These are phyloP conservation scores for Aspergillus sp. DNA, from an alignment of 2,329 filamentous ascomycete genomes.

Conservation along the genomic window DNA sequence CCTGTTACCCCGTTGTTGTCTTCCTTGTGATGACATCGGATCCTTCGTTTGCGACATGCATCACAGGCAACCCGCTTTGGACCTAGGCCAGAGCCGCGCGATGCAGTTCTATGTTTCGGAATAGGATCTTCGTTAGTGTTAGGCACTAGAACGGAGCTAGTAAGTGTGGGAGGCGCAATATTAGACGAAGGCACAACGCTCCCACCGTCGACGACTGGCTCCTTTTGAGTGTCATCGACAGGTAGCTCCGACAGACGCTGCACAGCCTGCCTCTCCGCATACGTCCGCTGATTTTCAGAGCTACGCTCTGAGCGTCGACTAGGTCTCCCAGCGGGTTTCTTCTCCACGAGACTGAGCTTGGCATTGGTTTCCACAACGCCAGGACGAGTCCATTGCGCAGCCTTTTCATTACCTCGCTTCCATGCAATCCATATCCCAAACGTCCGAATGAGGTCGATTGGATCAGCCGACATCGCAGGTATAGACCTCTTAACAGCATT, in stretches of 20 bases:
- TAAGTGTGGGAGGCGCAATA: slow-evolving; percentile 23
- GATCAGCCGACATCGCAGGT: slow-evolving; percentile 62
- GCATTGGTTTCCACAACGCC: slow-evolving; percentile 54
- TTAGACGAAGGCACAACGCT: slow-evolving; percentile 24
- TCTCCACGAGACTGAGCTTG: slow-evolving; percentile 50
- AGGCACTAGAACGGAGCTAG: slow-evolving; percentile 16
- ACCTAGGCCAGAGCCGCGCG: slow-evolving; percentile 59
- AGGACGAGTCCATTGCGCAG: slow-evolving; percentile 62
- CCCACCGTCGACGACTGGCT: slow-evolving; percentile 13
- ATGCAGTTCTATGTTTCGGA: slow-evolving; percentile 45
- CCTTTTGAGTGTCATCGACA: slow-evolving; percentile 18
- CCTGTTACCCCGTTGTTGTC: slow-evolving; percentile 36
- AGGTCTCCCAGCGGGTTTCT: slow-evolving; percentile 57
- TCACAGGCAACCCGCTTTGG: slow-evolving; percentile 62
- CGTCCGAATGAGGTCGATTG: slow-evolving; percentile 57
- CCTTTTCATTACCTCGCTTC: slow-evolving; percentile 65
- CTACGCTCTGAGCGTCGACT: slow-evolving; percentile 58
- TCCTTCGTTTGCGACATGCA: slow-evolving; percentile 61
- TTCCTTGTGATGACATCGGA: slow-evolving; percentile 64
- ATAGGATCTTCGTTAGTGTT: slow-evolving; percentile 29
- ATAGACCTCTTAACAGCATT: slow-evolving; percentile 64
- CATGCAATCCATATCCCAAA: slow-evolving; percentile 68
- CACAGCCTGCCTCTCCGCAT: slow-evolving; percentile 39
- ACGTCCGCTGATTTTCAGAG: slow-evolving; percentile 42
- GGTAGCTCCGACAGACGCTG: slow-evolving; percentile 34